phyloP scores from a whole-genome alignment of 2,329 filamentous ascomycete genomes.

The Lasiodiplodia sp. region DNA sequence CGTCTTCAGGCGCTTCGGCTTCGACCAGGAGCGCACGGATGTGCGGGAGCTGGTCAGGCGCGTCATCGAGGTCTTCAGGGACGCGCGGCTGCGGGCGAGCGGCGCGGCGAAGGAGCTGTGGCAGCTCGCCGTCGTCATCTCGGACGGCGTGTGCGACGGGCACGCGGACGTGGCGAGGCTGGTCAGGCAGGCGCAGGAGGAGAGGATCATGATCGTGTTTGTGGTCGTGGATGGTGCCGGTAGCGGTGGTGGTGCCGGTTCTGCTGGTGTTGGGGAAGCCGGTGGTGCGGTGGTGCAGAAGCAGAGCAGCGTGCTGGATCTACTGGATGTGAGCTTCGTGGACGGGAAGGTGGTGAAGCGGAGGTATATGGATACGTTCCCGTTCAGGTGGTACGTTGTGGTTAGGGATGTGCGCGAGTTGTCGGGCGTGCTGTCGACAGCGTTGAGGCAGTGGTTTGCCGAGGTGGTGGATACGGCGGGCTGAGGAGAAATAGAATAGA shows the following conservation, averaged over 20 bases:
- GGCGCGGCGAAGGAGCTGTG: slow-evolving; percentile 68
- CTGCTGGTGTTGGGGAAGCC: slow-evolving; percentile 34
- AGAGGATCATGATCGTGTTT: slow-evolving; percentile 97
- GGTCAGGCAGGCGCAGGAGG: slow-evolving; percentile 86
- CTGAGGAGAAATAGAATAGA: not conserved
- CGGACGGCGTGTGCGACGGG: slow-evolving; percentile 90
- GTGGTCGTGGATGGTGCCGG: slow-evolving; percentile 80
- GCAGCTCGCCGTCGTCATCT: slow-evolving; percentile 93
- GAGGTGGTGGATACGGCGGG: slow-evolving; percentile 61
- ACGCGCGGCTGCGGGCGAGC: slow-evolving; percentile 69
- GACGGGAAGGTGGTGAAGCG: slow-evolving; percentile 78
- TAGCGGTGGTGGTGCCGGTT: slow-evolving; percentile 29
- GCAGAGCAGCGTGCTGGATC: slow-evolving; percentile 78
- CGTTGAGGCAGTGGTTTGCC: slow-evolving; percentile 95
- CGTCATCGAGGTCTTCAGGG: slow-evolving; percentile 81
- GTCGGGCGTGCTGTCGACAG: slow-evolving; percentile 83
- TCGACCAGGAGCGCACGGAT: slow-evolving; percentile 85
- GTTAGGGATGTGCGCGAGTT: slow-evolving; percentile 92
- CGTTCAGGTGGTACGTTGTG: slow-evolving; percentile 96
- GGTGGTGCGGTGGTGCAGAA: slow-evolving; percentile 43
- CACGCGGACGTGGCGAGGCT: slow-evolving; percentile 84
- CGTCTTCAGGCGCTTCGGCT: slow-evolving; percentile 84
- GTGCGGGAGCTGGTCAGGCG: slow-evolving; percentile 78
- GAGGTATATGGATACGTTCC: slow-evolving; percentile 93
- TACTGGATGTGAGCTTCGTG: slow-evolving; percentile 86